phyloP scores from a whole-genome alignment of 371 early-diverging fungal species.

The Mortierella polycephala region DNA sequence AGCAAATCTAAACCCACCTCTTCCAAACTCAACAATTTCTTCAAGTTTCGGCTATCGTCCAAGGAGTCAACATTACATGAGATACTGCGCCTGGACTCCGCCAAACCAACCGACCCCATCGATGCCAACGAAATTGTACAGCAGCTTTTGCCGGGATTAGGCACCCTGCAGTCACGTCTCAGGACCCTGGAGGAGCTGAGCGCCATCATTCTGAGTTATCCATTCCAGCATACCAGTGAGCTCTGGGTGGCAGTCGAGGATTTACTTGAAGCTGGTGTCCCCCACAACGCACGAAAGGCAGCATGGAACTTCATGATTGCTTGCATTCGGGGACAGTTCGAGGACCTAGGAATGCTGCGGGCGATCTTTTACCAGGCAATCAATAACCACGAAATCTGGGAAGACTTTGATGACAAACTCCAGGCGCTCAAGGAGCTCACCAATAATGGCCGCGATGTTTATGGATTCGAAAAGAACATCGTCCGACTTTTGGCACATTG shows the following conservation, averaged over 20 bases:
- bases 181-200: constrained; percentile 52
- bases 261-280: constrained; percentile 60
- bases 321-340: constrained; percentile 71
- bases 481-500: constrained; percentile 66
- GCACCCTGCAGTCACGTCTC: constrained; percentile 46
- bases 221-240: constrained; percentile 69
- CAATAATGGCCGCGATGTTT: constrained; percentile 77
- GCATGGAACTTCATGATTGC: constrained; percentile 74
- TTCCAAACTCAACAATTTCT: constrained; percentile 49
- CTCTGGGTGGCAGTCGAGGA: constrained; percentile 70
- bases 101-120: constrained; percentile 52
- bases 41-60: constrained; percentile 39
- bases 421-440: constrained; percentile 66
- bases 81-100: constrained; percentile 42
- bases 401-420: constrained; percentile 70
- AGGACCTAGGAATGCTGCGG: constrained; percentile 72
- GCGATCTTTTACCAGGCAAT: constrained; percentile 70
- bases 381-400: constrained; percentile 62
- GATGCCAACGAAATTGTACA: constrained; percentile 57
- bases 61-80: constrained; percentile 48
- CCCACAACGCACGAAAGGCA: constrained; percentile 65
- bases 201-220: constrained; percentile 57
- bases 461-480: constrained; percentile 78
- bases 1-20: constrained; percentile 31
- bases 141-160: constrained; percentile 39